phyloP scores from a whole-genome alignment of 31 red algal species.

The Endocladia muricata region DNA sequence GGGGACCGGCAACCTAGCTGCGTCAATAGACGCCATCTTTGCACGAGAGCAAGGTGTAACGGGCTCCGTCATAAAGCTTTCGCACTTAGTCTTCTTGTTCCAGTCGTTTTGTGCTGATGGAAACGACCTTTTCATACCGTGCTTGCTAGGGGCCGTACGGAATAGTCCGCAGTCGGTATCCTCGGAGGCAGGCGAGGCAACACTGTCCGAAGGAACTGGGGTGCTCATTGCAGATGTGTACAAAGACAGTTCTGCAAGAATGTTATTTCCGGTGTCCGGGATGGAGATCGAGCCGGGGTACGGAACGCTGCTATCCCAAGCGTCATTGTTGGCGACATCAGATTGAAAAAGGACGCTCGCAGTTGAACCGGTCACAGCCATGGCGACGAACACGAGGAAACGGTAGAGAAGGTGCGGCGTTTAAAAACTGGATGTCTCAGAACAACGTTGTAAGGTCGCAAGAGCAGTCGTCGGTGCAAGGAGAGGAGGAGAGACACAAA shows the following conservation, averaged over 20 bases:
- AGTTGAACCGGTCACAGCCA: slow-evolving; percentile 2
- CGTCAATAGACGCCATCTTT: not conserved
- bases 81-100: slow-evolving; percentile 5
- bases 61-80: slow-evolving; percentile 18
- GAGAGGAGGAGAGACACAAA: too few relatives aligned
- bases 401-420: not conserved
- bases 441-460: too few relatives aligned
- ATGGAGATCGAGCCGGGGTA: not conserved
- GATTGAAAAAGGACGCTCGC: not conserved
- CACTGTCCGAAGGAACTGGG: slow-evolving; percentile 15
- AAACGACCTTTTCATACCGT: not conserved
- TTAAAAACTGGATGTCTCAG: too few relatives aligned
- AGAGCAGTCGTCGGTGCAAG: too few relatives aligned
- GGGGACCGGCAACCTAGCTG: not conserved
- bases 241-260: slow-evolving; percentile 47
- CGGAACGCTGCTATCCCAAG: slow-evolving; percentile 18
- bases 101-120: not conserved
- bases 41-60: slow-evolving; percentile 18
- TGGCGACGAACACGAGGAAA: too few relatives aligned
- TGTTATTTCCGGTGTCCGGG: slow-evolving; percentile 16
- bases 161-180: not conserved
- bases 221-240: slow-evolving; percentile 45
- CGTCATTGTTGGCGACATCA: not conserved
- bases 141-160: not conserved
- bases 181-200: slow-evolving; percentile 1